Conservation (phyloP, 1,139 yeast species). For the Taphrina deformans region DNA sequence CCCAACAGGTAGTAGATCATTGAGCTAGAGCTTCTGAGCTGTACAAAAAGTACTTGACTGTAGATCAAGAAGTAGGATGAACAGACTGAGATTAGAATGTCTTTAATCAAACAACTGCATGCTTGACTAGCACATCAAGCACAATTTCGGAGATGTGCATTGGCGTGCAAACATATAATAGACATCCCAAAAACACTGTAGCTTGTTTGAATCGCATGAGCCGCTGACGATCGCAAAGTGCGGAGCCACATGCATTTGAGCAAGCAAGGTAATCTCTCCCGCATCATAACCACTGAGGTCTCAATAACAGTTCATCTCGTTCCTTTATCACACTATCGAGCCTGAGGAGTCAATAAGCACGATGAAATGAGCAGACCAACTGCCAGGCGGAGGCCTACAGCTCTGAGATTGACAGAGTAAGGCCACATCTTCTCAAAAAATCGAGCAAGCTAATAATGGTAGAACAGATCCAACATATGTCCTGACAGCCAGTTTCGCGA, state of each 20-base stretch:
- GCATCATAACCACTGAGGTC: background rate
- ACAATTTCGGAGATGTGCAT: too few relatives aligned
- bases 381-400: conserved; percentile 25
- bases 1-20: conserved; percentile 14
- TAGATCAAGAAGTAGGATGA: too few relatives aligned
- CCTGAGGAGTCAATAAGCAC: background rate
- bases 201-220: background rate
- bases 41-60: too few relatives aligned
- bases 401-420: conserved; percentile 14
- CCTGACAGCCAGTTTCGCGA: background rate
- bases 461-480: conserved; percentile 14
- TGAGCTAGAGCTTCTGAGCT: too few relatives aligned
- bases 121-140: too few relatives aligned
- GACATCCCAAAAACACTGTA: too few relatives aligned
- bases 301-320: background rate
- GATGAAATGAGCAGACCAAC: conserved; percentile 19
- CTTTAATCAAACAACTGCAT: too few relatives aligned
- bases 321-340: background rate
- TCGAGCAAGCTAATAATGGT: background rate
- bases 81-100: too few relatives aligned
- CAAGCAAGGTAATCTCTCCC: background rate
- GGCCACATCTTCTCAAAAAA: background rate
- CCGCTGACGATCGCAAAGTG: background rate
- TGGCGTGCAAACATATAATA: too few relatives aligned
- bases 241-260: background rate